Conservation (phyloP, 202 grass and related monocot species). For the Panicum virgatum region DNA sequence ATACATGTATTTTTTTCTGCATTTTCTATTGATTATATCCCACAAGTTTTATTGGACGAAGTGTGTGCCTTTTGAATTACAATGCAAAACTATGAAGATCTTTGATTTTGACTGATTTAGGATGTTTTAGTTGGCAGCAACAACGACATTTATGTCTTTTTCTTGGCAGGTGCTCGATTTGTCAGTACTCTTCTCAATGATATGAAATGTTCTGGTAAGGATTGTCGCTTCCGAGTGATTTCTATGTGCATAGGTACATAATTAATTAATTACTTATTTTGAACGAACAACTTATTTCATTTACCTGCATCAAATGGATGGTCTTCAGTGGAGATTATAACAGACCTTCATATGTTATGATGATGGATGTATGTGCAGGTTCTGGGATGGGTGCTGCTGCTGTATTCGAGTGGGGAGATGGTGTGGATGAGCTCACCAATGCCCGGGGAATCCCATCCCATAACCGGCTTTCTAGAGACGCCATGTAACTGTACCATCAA, state of each 20-base stretch:
- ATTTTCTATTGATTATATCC: background rate
- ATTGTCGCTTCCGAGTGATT: slow-evolving; percentile 81
- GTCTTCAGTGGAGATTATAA: background rate
- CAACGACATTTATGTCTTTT: slow-evolving; percentile 21
- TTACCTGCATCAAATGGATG: slow-evolving; percentile 13
- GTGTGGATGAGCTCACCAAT: slow-evolving; percentile 82
- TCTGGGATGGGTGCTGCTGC: slow-evolving; percentile 95
- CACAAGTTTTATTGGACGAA: background rate
- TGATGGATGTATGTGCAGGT: slow-evolving; percentile 51
- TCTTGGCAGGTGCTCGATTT: slow-evolving; percentile 69
- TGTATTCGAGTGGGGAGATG: slow-evolving; percentile 83
- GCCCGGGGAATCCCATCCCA: slow-evolving; percentile 38
- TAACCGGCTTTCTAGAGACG: slow-evolving; percentile 55
- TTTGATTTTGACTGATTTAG: background rate
- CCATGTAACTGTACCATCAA: slow-evolving; percentile 31
- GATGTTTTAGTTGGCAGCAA: background rate
- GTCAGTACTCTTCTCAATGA: slow-evolving; percentile 96
- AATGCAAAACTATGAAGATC: background rate
- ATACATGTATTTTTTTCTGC: slow-evolving; percentile 68
- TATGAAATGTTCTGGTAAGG: slow-evolving; percentile 82
- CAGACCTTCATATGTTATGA: slow-evolving; percentile 15
- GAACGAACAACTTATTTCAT: no score
- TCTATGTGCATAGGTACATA: slow-evolving; percentile 97
- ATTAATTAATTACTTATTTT: background rate
- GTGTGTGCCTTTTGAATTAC: background rate